Evolutionary conservation across 2,329 filamentous ascomycete genomes (phyloP).

Genomic region (Ophiostoma piceae): DNA sequence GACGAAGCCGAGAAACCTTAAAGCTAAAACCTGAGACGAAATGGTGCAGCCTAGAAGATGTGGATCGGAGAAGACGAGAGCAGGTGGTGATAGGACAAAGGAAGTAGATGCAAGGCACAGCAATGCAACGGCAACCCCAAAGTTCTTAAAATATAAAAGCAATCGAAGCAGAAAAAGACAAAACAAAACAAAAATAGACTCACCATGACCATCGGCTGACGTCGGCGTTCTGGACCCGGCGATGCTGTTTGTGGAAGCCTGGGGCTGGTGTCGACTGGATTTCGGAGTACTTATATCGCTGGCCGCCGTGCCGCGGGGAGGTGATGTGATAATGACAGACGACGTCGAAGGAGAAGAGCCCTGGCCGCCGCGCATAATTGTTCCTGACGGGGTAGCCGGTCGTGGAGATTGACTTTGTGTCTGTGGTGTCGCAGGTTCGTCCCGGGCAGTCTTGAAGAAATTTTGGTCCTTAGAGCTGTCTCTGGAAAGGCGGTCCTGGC

Average conservation of each 20-base stretch:
- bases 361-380: not conserved
- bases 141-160: not conserved
- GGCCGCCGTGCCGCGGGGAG: not conserved
- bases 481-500: slow-evolving; percentile 22
- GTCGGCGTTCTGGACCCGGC: slow-evolving; percentile 19
- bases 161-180: not conserved
- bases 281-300: slow-evolving; percentile 6
- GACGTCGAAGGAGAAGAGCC: not conserved
- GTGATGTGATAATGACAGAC: slow-evolving; percentile 8
- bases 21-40: not conserved
- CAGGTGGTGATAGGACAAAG: not conserved
- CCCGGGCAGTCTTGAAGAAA: slow-evolving; percentile 11
- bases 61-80: slow-evolving; percentile 3
- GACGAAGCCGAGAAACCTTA: slow-evolving; percentile 4
- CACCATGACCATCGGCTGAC: slow-evolving; percentile 20
- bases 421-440: not conserved
- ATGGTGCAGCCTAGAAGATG: not conserved
- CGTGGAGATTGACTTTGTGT: not conserved
- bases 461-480: slow-evolving; percentile 2
- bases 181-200: not conserved
- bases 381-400: not conserved
- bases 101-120: not conserved
- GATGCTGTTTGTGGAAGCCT: slow-evolving; percentile 10
- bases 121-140: not conserved
- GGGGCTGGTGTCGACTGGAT: not conserved